These are phyloP conservation scores for Apiotrichum brassicae DNA, from an alignment of 1,284 basidiomycete genomes.

Conservation along the genomic window DNA sequence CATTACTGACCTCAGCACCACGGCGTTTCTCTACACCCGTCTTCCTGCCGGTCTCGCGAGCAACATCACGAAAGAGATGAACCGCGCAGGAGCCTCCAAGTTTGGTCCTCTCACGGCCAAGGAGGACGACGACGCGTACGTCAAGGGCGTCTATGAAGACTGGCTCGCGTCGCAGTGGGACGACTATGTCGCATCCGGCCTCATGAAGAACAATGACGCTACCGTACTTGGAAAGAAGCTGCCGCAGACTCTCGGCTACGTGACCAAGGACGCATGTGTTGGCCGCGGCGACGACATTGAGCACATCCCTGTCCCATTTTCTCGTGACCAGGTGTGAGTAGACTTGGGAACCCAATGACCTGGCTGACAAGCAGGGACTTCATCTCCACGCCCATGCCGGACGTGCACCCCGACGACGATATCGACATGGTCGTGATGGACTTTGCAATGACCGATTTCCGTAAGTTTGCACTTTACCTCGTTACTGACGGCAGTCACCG, in stretches of 20 bases:
- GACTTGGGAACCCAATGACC: neutral
- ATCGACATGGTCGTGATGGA: slow-evolving; percentile 45
- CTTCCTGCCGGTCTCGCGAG: slow-evolving; percentile 35
- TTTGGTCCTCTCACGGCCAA: slow-evolving; percentile 7
- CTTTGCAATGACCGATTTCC: slow-evolving; percentile 44
- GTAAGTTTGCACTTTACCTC: too few relatives aligned
- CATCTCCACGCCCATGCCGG: slow-evolving; percentile 34
- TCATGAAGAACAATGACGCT: neutral
- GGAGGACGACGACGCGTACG: slow-evolving; percentile 26
- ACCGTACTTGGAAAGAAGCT: slow-evolving; percentile 6
- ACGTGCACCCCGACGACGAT: slow-evolving; percentile 28
- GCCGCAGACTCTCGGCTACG: slow-evolving; percentile 37
- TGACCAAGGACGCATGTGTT: slow-evolving; percentile 40
- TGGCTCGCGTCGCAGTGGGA: slow-evolving; percentile 30
- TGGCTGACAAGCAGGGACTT: slow-evolving; percentile 31
- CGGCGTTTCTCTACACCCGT: slow-evolving; percentile 34
- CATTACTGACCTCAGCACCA: slow-evolving; percentile 9
- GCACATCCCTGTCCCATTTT: slow-evolving; percentile 35
- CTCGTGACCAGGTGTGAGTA: slow-evolving; percentile 13
- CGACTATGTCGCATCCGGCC: slow-evolving; percentile 11
- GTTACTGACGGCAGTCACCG: slow-evolving; percentile 23
- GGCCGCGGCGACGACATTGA: slow-evolving; percentile 43
- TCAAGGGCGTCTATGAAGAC: slow-evolving; percentile 19
- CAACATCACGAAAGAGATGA: slow-evolving; percentile 37
- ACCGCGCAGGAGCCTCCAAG: slow-evolving; percentile 41